Evolutionary conservation across 495 filamentous ascomycete species (phyloP).

Genomic region (Daldinia grandis): DNA sequence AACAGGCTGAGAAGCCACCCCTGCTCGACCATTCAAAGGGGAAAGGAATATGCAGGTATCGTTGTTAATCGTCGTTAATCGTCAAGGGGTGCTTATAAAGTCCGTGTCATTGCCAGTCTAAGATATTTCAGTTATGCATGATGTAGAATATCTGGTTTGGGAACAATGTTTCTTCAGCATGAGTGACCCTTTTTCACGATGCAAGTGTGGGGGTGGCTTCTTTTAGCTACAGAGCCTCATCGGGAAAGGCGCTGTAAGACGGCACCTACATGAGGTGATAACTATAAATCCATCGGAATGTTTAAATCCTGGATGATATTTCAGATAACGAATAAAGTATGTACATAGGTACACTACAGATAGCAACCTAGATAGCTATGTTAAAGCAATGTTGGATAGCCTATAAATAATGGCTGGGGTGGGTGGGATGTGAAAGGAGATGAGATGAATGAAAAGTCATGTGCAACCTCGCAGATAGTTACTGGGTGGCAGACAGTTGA

Average conservation of each 20-base stretch:
- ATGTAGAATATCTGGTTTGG: not conserved
- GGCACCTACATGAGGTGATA: constrained; percentile 2
- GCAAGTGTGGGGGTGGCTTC: constrained; percentile 22
- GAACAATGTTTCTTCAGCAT: constrained; percentile 3
- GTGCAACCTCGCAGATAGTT: not conserved
- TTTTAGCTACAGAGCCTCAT: constrained; percentile 20
- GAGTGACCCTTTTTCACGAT: constrained; percentile 2
- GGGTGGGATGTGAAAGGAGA: not conserved
- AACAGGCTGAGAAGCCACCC: constrained; percentile 8
- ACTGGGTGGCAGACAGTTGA: not conserved
- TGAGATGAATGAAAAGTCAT: not conserved
- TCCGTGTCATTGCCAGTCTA: constrained; percentile 3
- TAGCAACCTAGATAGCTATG: not conserved
- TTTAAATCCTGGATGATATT: not conserved
- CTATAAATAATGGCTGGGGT: not conserved
- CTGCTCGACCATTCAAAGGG: constrained; percentile 21
- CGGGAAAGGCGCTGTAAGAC: not conserved
- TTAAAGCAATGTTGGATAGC: not conserved
- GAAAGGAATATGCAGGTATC: constrained; percentile 1
- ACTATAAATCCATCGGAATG: not conserved
- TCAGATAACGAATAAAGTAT: too few relatives aligned
- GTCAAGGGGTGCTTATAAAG: not conserved
- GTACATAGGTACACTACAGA: too few relatives aligned
- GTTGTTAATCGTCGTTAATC: not conserved
- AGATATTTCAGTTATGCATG: not conserved